These are phyloP conservation scores for Leavenworthia alabamica DNA, from an alignment of 345 rosid species.

Conservation along the genomic window DNA sequence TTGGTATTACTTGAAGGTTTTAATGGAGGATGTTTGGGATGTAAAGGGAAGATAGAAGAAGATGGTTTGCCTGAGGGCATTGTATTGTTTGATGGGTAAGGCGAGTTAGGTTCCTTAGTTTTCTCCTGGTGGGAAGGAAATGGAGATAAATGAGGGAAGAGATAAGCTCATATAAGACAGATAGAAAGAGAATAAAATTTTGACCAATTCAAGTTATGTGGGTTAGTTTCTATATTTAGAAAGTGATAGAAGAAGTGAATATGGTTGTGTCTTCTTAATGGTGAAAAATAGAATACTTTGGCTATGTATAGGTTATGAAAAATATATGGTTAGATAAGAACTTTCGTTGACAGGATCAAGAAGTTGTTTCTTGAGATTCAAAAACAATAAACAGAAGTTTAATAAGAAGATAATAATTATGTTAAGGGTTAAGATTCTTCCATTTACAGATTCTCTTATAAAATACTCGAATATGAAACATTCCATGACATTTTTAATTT, in stretches of 20 bases:
- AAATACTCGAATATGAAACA: neutral
- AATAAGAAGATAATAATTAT: neutral
- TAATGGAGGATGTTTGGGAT: slow-evolving; percentile 27
- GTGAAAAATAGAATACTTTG: slow-evolving; percentile 33
- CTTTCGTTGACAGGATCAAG: neutral
- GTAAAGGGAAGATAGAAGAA: slow-evolving; percentile 45
- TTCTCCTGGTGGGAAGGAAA: slow-evolving; percentile 41
- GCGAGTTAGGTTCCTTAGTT: slow-evolving; percentile 33
- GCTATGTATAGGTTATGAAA: slow-evolving; percentile 16
- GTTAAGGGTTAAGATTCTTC: neutral
- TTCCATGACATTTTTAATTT: too few relatives aligned
- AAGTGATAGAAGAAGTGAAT: slow-evolving; percentile 17
- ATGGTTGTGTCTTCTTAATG: slow-evolving; percentile 16
- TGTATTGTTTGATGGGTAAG: slow-evolving; percentile 26
- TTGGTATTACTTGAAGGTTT: slow-evolving; percentile 29
- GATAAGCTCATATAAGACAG: too few relatives aligned
- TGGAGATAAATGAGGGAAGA: slow-evolving; percentile 45
- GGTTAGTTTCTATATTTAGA: slow-evolving; percentile 28
- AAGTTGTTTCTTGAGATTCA: slow-evolving; percentile 2
- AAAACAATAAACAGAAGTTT: slow-evolving; percentile 9
- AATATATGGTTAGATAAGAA: slow-evolving; percentile 21
- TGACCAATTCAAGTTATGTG: slow-evolving; percentile 37
- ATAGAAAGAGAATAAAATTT: slow-evolving; percentile 18
- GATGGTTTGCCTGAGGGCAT: slow-evolving; percentile 66
- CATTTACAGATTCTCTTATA: slow-evolving; percentile 2